Percentiles rank a stretch among this genome's conserved stretches.
Evolutionary conservation across 768 basidiomycete genomes (phyloP).

Genomic region (Flagelloscypha sp.): DNA sequence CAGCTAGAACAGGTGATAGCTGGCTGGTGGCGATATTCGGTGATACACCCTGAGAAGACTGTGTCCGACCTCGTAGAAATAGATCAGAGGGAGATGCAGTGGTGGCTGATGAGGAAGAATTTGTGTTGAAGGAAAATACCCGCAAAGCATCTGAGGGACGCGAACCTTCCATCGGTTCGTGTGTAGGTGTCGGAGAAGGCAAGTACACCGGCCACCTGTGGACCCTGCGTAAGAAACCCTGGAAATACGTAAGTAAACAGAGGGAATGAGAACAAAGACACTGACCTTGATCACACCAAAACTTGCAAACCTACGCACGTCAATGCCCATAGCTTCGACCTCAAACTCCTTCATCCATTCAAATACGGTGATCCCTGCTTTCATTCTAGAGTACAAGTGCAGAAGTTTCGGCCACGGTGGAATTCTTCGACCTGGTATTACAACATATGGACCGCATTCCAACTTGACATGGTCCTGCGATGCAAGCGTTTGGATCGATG

Average conservation of each 20-base stretch:
- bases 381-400: constrained; percentile 78
- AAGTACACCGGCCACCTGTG: constrained; percentile 87
- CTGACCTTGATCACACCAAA: constrained; percentile 93
- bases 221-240: constrained; percentile 89
- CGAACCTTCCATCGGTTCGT: no score
- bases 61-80: no score
- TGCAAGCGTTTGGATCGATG: constrained; percentile 81
- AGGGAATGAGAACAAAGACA: background rate
- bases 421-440: constrained; percentile 54
- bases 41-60: no score
- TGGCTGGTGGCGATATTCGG: background rate
- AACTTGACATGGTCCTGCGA: constrained; percentile 75
- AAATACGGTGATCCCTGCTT: constrained; percentile 72
- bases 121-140: no score
- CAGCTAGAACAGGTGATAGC: constrained; percentile 9
- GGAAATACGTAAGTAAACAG: constrained; percentile 1
- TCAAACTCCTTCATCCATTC: constrained; percentile 83
- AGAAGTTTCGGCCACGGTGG: constrained; percentile 87
- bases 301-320: constrained; percentile 88
- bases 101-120: no score
- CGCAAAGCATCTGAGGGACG: no score
- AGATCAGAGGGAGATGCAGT: no score
- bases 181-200: no score
- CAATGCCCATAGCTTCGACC: constrained; percentile 68
- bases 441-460: constrained; percentile 92